Percentiles rank a stretch among this genome's conserved stretches.
Conservation (phyloP, 192 early-diverging fungal genomes). For the Pilaira anomala region DNA sequence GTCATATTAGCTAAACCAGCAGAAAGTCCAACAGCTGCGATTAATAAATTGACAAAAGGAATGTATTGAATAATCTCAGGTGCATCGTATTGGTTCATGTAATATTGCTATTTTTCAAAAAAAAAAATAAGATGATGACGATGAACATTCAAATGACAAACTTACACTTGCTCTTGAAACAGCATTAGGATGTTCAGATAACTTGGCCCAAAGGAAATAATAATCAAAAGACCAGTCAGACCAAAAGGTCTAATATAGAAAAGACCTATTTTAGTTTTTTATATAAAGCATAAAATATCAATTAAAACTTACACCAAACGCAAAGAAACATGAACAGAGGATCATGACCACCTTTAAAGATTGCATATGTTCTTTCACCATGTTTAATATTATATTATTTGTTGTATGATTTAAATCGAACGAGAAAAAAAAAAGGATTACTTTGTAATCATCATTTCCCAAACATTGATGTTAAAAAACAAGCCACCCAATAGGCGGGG, state of each 20-base stretch:
- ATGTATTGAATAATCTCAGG: constrained; percentile 30
- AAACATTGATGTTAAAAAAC: not conserved
- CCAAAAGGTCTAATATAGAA: constrained; percentile 26
- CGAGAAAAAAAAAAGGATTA: too few species aligned
- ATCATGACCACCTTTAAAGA: constrained; percentile 26
- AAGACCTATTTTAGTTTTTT: too few species aligned
- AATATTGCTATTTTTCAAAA: constrained; percentile 20
- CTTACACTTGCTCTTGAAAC: constrained; percentile 28
- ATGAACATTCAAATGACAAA: not conserved
- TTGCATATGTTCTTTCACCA: constrained; percentile 10
- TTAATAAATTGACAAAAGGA: constrained; percentile 28
- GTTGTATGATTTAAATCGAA: too few species aligned
- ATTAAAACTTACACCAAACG: constrained; percentile 25
- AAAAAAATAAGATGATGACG: not conserved
- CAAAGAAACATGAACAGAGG: constrained; percentile 33
- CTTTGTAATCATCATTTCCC: too few species aligned
- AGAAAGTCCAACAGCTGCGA: constrained; percentile 23
- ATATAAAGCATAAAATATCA: not conserved
- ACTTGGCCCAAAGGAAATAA: constrained; percentile 26
- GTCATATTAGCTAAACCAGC: constrained; percentile 31
- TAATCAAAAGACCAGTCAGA: constrained; percentile 36
- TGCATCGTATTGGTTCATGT: constrained; percentile 18
- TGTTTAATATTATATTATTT: constrained; percentile 12
- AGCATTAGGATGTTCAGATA: constrained; percentile 26
- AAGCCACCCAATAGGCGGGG: not conserved